phyloP scores from a whole-genome alignment of 306 rosid species.

The Abrus pulchellus region DNA sequence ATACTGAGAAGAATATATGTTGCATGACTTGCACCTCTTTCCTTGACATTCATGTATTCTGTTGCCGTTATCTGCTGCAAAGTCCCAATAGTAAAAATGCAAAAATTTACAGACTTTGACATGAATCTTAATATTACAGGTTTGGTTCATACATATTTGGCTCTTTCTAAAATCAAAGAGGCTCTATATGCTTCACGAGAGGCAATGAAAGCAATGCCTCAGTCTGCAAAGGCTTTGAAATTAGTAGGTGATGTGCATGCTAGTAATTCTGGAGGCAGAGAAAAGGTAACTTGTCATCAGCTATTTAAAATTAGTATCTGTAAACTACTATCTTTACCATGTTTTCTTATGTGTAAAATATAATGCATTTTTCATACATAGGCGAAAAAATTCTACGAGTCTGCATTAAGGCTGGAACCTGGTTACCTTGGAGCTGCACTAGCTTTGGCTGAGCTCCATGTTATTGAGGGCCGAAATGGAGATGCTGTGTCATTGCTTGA shows the following conservation, averaged over 20 bases:
- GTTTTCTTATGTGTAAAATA: slow-evolving; percentile 43
- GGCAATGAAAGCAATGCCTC: slow-evolving; percentile 99
- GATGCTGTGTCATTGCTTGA: slow-evolving; percentile 94
- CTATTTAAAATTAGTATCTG: slow-evolving; percentile 36
- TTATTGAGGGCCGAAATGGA: slow-evolving; percentile 91
- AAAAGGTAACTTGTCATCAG: slow-evolving; percentile 72
- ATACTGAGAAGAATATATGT: slow-evolving; percentile 19
- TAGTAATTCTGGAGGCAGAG: slow-evolving; percentile 91
- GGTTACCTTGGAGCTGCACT: slow-evolving; percentile 99
- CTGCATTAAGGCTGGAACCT: slow-evolving; percentile 99
- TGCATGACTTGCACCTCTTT: slow-evolving; percentile 44
- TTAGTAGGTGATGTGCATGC: slow-evolving; percentile 98
- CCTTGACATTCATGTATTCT: slow-evolving; percentile 35
- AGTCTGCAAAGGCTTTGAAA: slow-evolving; percentile 97
- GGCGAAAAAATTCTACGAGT: slow-evolving; percentile 98
- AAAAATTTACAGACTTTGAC: slow-evolving; percentile 43
- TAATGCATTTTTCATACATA: slow-evolving; percentile 51
- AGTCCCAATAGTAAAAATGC: slow-evolving; percentile 34
- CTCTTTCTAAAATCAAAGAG: slow-evolving; percentile 89
- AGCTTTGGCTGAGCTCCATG: slow-evolving; percentile 99
- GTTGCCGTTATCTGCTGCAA: slow-evolving; percentile 28
- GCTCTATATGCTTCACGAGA: slow-evolving; percentile 97
- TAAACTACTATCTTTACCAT: slow-evolving; percentile 19
- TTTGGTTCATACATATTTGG: slow-evolving; percentile 92
- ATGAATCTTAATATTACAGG: slow-evolving; percentile 64